Evolutionary conservation across 495 filamentous ascomycete species (phyloP).

Genomic region (Lophiotrema nucula): DNA sequence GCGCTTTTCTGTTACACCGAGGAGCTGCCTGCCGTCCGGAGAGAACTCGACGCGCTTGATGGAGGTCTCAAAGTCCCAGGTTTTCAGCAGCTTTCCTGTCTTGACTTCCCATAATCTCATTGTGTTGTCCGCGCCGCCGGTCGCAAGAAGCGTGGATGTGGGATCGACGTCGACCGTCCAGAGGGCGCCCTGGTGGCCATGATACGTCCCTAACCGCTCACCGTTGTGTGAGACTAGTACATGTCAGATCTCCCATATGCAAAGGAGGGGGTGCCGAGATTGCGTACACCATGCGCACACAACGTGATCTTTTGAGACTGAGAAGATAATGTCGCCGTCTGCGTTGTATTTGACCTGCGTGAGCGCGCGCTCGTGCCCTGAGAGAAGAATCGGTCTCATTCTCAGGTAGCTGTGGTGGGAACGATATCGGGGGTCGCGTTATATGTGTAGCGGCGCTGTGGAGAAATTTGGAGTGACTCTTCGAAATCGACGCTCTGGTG

Average conservation of each 20-base stretch:
- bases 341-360: slow-evolving; percentile 96
- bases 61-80: slow-evolving; percentile 93
- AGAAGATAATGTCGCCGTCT: slow-evolving; percentile 97
- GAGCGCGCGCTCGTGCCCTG: slow-evolving; percentile 97
- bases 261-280: not conserved
- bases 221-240: slow-evolving; percentile 62
- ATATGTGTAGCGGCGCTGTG: slow-evolving; percentile 1
- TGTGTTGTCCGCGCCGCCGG: slow-evolving; percentile 95
- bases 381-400: slow-evolving; percentile 94
- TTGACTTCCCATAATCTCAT: slow-evolving; percentile 95
- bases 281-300: slow-evolving; percentile 46
- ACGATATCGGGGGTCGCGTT: not conserved
- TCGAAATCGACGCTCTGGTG: slow-evolving; percentile 3
- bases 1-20: slow-evolving; percentile 96
- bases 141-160: slow-evolving; percentile 87
- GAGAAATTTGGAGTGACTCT: slow-evolving; percentile 12
- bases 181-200: slow-evolving; percentile 94
- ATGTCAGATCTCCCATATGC: not conserved
- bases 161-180: slow-evolving; percentile 99
- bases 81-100: slow-evolving; percentile 88
- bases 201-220: slow-evolving; percentile 70
- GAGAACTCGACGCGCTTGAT: slow-evolving; percentile 97
- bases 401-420: slow-evolving; percentile 12
- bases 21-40: slow-evolving; percentile 80
- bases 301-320: slow-evolving; percentile 93